Evolutionary conservation across 176 grass and related monocot species (phyloP).

Genomic region (Phyllostachys edulis): DNA sequence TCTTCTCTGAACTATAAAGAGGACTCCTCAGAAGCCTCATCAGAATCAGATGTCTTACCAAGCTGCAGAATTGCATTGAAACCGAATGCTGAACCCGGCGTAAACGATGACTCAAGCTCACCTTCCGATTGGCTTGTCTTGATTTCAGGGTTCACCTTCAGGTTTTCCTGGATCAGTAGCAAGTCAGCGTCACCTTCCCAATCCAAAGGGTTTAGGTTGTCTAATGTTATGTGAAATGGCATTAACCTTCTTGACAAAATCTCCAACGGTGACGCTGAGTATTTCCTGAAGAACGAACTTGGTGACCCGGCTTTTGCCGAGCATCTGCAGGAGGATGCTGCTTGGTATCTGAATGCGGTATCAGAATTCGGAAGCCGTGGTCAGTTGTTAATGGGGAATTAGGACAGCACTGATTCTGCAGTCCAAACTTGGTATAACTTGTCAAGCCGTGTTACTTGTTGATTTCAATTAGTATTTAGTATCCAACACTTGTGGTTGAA

Average conservation of each 20-base stretch:
- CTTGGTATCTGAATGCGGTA: constrained; percentile 56
- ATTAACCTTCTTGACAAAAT: constrained; percentile 66
- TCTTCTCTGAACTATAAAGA: constrained; percentile 15
- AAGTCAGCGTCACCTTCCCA: not conserved
- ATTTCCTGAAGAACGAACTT: constrained; percentile 76
- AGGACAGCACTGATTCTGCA: constrained; percentile 16
- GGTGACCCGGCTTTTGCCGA: constrained; percentile 69
- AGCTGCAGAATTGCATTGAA: constrained; percentile 58
- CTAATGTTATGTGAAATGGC: not conserved
- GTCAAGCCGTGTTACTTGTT: constrained; percentile 8
- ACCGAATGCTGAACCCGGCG: constrained; percentile 46
- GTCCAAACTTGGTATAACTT: constrained; percentile 14
- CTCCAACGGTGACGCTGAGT: constrained; percentile 58
- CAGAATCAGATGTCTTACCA: constrained; percentile 38
- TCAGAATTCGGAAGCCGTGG: not conserved
- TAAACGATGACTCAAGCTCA: constrained; percentile 64
- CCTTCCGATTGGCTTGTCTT: constrained; percentile 47
- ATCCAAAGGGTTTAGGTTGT: not conserved
- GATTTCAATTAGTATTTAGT: constrained; percentile 38
- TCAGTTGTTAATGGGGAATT: not conserved
- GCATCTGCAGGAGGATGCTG: constrained; percentile 66
- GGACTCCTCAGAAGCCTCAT: constrained; percentile 17
- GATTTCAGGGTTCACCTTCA: constrained; percentile 65
- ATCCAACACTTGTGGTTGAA: constrained; percentile 33
- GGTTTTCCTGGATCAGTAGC: constrained; percentile 45